Evolutionary conservation across 106 monocot genomes (phyloP), one percentile per base, ranked within the genome.

Genomic region (Posidonia australis): DNA sequence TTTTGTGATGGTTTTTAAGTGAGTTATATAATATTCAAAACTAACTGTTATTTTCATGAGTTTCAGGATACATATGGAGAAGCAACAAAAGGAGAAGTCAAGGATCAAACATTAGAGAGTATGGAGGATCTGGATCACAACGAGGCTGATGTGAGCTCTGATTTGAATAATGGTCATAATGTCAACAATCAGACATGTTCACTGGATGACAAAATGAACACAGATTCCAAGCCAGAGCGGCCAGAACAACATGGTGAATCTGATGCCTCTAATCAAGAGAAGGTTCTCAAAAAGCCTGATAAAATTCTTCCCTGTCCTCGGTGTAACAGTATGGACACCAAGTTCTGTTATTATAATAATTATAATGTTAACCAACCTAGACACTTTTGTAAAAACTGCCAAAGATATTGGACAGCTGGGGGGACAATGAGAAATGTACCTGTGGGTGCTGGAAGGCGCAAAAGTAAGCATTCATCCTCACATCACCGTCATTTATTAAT

Each of bases 381-480:
- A 29, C 87, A 98, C 75, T 98, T 90, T 47, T 98, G 96, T 61
- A 90, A 87, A 76, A 98, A 91, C 64, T 98, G 96, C 42, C 90
- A 98, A 59, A 82, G 96, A 78, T 98, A 98, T 64, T 98, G 96
- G 96, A 98, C 96, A 70, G 87, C 96, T 52, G 96, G 96, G 12
- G 96, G 96, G 26, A 83, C 84, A 13, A 98, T 98, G 90, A 82
- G 96, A 66, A 98, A 98, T 71, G 96, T 98, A 11, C 87, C 96
- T 17, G 84, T 98, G 12, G 96, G 96, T 64, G 90, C 96, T 53
- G 96, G 96, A 65, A 84, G 87, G 61, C 84, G 96, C 30, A 98
- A 90, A 57, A 84, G 79, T 47, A 98, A 98, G 69, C 70, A 90
- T 59, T 67, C 94, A 57, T 31, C 70, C 7, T 74, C 83, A 13